A percentile compares a stretch with the other conserved stretches of the same genome.
These are phyloP conservation scores for Colletotrichum neosansevieriae DNA, from an alignment of 2,329 filamentous ascomycete genomes.

Conservation along the genomic window DNA sequence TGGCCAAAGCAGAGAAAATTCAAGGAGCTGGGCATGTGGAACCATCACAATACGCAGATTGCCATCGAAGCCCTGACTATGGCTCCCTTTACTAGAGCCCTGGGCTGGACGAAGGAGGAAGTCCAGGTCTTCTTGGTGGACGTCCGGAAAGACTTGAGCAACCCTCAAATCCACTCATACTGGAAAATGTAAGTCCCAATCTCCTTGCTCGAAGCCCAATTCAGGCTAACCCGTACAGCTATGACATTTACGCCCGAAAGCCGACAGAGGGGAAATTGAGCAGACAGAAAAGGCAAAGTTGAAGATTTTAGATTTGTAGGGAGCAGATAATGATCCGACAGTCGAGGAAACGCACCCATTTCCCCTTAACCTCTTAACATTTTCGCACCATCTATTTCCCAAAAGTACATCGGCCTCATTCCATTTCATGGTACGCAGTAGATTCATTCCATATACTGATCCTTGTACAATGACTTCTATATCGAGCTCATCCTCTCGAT, in stretches of 20 bases:
- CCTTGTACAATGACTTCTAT: not conserved
- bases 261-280: too few relatives aligned
- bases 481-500: not conserved
- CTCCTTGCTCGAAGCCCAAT: not conserved
- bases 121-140: slow-evolving; percentile 47
- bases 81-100: slow-evolving; percentile 48
- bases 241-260: too few relatives aligned
- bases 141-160: slow-evolving; percentile 47
- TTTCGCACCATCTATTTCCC: too few relatives aligned
- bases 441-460: not conserved
- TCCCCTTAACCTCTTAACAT: too few relatives aligned
- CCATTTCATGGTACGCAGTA: too few relatives aligned
- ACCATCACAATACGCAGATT: slow-evolving; percentile 39
- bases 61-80: slow-evolving; percentile 51
- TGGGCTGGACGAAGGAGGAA: slow-evolving; percentile 48
- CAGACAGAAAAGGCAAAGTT: too few relatives aligned
- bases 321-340: too few relatives aligned
- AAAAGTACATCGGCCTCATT: too few relatives aligned
- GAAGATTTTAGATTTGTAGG: too few relatives aligned
- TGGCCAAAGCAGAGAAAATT: slow-evolving; percentile 48
- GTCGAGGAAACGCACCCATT: too few relatives aligned
- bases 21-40: slow-evolving; percentile 48
- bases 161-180: slow-evolving; percentile 49
- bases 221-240: not conserved
- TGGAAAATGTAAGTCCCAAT: slow-evolving; percentile 44